Conservation (phyloP, 2,329 filamentous ascomycete species). For the Lasiodiplodia sp. region DNA sequence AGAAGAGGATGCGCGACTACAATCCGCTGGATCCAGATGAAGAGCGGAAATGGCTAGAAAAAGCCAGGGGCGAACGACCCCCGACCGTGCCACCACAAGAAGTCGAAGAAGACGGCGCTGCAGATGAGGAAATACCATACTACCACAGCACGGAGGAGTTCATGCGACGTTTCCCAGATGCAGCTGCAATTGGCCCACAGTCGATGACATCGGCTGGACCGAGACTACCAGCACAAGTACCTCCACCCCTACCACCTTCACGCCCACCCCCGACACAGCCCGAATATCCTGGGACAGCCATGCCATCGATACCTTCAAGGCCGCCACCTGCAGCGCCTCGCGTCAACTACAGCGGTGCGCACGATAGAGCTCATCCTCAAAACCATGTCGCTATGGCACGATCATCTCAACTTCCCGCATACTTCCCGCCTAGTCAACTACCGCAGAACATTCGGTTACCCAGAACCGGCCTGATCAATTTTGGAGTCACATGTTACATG, state of each 20-base stretch:
- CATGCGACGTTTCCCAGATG: slow-evolving; percentile 78
- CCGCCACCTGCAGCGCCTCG: slow-evolving; percentile 64
- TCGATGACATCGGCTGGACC: slow-evolving; percentile 64
- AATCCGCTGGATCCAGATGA: slow-evolving; percentile 82
- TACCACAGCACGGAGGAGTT: slow-evolving; percentile 84
- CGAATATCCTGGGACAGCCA: slow-evolving; percentile 58
- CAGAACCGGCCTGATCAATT: slow-evolving; percentile 80
- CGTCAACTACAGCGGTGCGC: slow-evolving; percentile 81
- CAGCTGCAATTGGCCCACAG: slow-evolving; percentile 64
- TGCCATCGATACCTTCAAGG: slow-evolving; percentile 68
- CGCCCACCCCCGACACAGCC: slow-evolving; percentile 47
- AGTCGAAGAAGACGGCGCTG: slow-evolving; percentile 40
- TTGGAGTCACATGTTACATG: slow-evolving; percentile 86
- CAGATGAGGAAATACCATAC: slow-evolving; percentile 45
- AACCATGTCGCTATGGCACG: slow-evolving; percentile 45
- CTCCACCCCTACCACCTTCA: slow-evolving; percentile 27
- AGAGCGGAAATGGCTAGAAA: slow-evolving; percentile 80
- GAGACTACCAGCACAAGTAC: not conserved
- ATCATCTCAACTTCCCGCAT: slow-evolving; percentile 50
- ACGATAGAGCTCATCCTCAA: slow-evolving; percentile 58
- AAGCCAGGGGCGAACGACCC: slow-evolving; percentile 72
- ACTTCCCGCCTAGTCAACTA: slow-evolving; percentile 54
- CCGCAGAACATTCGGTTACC: slow-evolving; percentile 58
- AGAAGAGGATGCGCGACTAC: slow-evolving; percentile 64
- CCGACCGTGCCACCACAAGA: slow-evolving; percentile 43